These are phyloP conservation scores for Phytophthora citrophthora DNA, from an alignment of 352 stramenopile species.

Conservation along the genomic window DNA sequence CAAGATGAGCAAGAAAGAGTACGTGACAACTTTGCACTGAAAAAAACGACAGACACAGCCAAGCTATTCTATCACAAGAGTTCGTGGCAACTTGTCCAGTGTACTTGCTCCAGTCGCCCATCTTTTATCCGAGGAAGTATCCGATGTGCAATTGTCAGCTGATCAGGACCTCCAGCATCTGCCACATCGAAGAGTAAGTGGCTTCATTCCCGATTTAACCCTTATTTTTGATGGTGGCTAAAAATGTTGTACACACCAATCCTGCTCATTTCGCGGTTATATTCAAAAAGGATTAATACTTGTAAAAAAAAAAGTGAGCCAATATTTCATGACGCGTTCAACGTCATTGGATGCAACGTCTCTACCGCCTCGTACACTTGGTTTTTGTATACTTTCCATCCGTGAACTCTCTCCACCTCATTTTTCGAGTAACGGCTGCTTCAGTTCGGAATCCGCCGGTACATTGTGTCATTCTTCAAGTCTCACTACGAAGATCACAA, in stretches of 20 bases:
- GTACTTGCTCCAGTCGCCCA: slow-evolving; percentile 50
- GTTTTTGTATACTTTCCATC: neutral
- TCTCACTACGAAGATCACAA: slow-evolving; percentile 14
- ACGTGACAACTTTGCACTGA: no score
- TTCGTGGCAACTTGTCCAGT: slow-evolving; percentile 75
- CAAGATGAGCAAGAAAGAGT: no score
- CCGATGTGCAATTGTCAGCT: slow-evolving; percentile 57
- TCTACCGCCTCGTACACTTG: slow-evolving; percentile 16
- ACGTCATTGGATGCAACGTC: slow-evolving; percentile 4
- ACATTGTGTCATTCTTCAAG: slow-evolving; percentile 22
- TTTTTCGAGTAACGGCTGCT: slow-evolving; percentile 15
- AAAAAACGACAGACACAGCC: no score
- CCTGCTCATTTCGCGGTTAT: no score
- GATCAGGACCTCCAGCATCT: slow-evolving; percentile 87
- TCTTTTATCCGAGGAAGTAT: slow-evolving; percentile 53
- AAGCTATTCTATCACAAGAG: no score
- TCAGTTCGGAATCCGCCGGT: slow-evolving; percentile 6
- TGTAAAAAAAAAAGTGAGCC: no score
- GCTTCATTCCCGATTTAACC: neutral
- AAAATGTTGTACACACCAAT: no score
- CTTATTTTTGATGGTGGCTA: neutral
- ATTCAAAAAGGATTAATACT: no score
- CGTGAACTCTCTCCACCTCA: slow-evolving; percentile 4
- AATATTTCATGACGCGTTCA: neutral
- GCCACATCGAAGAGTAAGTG: slow-evolving; percentile 82